Percentiles rank a stretch among this genome's conserved stretches.
Conservation (phyloP, 768 basidiomycete species). For the Dictyophora rubrovolvata region DNA sequence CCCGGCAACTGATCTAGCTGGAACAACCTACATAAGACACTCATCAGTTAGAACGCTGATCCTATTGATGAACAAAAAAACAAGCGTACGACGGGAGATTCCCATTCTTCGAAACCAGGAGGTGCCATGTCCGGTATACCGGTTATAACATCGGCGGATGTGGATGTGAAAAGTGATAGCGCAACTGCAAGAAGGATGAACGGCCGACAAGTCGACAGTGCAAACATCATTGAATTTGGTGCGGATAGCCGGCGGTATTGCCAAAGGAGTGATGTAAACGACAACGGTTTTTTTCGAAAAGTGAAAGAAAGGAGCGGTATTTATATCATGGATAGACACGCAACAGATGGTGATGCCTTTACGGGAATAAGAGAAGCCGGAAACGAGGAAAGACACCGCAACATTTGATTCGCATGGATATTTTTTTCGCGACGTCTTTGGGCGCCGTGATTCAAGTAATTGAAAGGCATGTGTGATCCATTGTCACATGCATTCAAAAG, state of each 20-base stretch:
- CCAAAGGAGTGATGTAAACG: not conserved
- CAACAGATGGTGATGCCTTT: not conserved
- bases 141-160: constrained; percentile 10
- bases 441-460: not conserved
- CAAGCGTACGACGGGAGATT: constrained; percentile 6
- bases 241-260: not conserved
- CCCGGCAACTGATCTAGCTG: not conserved
- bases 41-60: not conserved
- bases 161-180: not conserved
- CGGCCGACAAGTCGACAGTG: not conserved
- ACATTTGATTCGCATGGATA: not conserved
- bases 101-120: constrained; percentile 12
- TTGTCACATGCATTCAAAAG: not conserved
- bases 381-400: not conserved
- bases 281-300: not conserved
- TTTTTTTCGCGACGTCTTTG: not conserved
- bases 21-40: not conserved
- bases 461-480: not conserved
- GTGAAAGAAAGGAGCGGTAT: not conserved
- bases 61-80: not conserved
- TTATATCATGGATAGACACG: not conserved
- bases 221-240: not conserved
- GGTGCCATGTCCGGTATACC: constrained; percentile 11
- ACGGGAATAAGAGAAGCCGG: not conserved
- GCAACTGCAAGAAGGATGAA: not conserved